A percentile compares a stretch with the other conserved stretches of the same genome.
phyloP scores from a whole-genome alignment of 345 rosid genomes.

The Anastatica hierochuntica region DNA sequence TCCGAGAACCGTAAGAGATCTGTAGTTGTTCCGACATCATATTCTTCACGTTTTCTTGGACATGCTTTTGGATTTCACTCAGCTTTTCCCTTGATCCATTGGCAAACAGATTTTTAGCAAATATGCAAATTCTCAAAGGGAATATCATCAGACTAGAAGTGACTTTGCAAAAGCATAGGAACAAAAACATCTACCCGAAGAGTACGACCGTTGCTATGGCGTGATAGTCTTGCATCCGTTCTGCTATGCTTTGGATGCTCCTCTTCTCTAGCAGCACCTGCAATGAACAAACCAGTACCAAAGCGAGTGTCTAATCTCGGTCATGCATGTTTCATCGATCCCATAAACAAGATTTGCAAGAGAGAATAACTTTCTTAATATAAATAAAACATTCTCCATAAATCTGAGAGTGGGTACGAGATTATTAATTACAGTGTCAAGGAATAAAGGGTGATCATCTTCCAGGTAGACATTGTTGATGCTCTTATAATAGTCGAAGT shows the following conservation, averaged over 20 bases:
- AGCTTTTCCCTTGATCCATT: slow-evolving; percentile 49
- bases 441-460: slow-evolving; percentile 54
- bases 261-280: slow-evolving; percentile 69
- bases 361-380: not conserved
- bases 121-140: not conserved
- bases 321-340: not conserved
- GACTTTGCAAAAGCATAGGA: too few relatives aligned
- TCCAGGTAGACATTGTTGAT: slow-evolving; percentile 55
- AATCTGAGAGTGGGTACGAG: not conserved
- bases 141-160: not conserved
- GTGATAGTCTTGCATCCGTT: slow-evolving; percentile 69
- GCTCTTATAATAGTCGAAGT: slow-evolving; percentile 71
- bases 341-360: not conserved
- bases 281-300: not conserved
- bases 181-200: slow-evolving; percentile 41
- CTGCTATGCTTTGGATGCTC: slow-evolving; percentile 32
- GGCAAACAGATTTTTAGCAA: slow-evolving; percentile 6
- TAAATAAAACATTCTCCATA: too few relatives aligned
- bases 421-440: slow-evolving; percentile 53
- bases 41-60: slow-evolving; percentile 69
- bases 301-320: not conserved
- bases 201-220: slow-evolving; percentile 77
- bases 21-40: slow-evolving; percentile 68
- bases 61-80: slow-evolving; percentile 49
- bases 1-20: slow-evolving; percentile 30